phyloP scores from a whole-genome alignment of 208 protist genomes.

The Vickermania ingenoplastis region DNA sequence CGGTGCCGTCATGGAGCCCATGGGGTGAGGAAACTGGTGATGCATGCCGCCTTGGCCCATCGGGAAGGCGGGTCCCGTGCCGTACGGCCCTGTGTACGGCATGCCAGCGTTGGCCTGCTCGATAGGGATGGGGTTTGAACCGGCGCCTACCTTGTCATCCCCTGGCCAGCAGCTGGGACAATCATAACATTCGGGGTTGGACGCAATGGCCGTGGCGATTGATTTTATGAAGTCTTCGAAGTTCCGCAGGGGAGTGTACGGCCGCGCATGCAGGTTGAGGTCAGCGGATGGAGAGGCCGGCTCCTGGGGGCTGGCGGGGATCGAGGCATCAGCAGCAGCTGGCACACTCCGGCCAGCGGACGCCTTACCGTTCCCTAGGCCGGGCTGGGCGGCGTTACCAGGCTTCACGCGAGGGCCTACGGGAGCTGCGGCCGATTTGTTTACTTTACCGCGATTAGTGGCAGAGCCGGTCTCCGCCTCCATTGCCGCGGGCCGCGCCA shows the following conservation, averaged over 20 bases:
- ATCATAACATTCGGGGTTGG: constrained; percentile 38
- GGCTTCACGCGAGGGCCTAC: too few species aligned
- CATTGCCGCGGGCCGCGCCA: constrained; percentile 20
- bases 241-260: constrained; percentile 12
- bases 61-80: too few species aligned
- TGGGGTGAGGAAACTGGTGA: too few species aligned
- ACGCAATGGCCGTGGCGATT: constrained; percentile 34
- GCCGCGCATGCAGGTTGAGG: background rate
- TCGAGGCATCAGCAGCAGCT: background rate
- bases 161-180: constrained; percentile 43
- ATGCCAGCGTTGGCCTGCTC: too few species aligned
- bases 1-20: too few species aligned
- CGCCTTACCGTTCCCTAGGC: background rate
- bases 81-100: too few species aligned
- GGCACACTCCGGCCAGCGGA: background rate
- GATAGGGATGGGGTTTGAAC: too few species aligned
- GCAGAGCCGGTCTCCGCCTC: too few species aligned
- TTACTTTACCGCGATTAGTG: too few species aligned
- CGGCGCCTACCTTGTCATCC: constrained; percentile 13
- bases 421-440: too few species aligned
- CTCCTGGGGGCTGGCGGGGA: background rate
- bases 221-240: constrained; percentile 42
- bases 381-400: too few species aligned
- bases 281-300: background rate
- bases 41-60: too few species aligned